phyloP scores from a whole-genome alignment of 2,329 filamentous ascomycete genomes.

The Daldinia eschscholtzii region DNA sequence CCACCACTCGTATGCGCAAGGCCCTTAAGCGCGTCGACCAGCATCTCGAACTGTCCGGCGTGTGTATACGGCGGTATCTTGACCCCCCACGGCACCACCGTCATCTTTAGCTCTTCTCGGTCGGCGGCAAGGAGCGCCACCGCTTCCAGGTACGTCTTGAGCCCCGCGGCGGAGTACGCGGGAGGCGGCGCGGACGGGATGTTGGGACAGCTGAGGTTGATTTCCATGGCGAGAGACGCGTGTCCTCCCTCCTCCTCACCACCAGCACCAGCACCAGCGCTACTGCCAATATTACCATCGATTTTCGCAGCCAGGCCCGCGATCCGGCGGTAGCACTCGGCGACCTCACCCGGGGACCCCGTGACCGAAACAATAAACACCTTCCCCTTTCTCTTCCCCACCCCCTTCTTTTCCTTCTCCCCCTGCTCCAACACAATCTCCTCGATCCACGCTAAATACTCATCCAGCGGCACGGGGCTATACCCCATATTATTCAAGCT shows the following conservation, averaged over 20 bases:
- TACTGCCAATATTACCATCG: too few species aligned
- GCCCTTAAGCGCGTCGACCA: conserved; percentile 65
- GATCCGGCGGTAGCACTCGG: conserved; percentile 67
- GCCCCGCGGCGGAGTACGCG: conserved; percentile 69
- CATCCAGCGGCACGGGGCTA: conserved; percentile 70
- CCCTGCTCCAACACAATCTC: conserved; percentile 55
- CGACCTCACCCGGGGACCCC: conserved; percentile 69
- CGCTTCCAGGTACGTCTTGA: conserved; percentile 67
- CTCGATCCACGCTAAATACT: conserved; percentile 70
- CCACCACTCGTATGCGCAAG: conserved; percentile 29
- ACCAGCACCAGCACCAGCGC: too few species aligned
- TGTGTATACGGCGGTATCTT: conserved; percentile 85
- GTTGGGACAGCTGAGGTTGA: conserved; percentile 85
- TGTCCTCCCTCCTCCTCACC: too few species aligned
- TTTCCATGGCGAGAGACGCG: conserved; percentile 73
- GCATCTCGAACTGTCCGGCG: conserved; percentile 70
- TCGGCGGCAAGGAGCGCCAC: conserved; percentile 52
- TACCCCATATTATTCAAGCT: conserved; percentile 81
- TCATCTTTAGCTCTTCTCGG: not conserved
- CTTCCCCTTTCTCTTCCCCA: conserved; percentile 57
- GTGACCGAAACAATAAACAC: conserved; percentile 79
- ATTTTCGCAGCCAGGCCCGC: conserved; percentile 54
- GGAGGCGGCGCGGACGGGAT: conserved; percentile 77
- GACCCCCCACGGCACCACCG: conserved; percentile 67
- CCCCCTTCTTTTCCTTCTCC: not conserved